Conservation (phyloP, 176 grass and related monocot genomes). For the Pharus latifolius region DNA sequence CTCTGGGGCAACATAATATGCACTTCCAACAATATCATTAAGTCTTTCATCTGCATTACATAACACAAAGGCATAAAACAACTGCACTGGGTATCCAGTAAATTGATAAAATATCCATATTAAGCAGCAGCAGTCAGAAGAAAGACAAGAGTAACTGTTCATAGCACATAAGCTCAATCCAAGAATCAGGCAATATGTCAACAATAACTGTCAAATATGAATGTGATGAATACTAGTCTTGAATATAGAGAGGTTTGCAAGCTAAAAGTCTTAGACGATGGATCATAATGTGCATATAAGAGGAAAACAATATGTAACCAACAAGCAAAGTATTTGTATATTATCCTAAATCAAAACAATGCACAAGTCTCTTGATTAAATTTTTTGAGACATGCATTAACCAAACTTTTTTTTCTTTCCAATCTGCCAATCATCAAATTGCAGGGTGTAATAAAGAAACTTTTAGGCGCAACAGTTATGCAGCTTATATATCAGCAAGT, state of each 20-base stretch:
- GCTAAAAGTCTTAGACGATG: not conserved
- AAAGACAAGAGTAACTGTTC: not conserved
- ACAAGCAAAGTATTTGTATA: not conserved
- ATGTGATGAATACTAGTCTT: not conserved
- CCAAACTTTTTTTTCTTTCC: not conserved
- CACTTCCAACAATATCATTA: constrained; percentile 98
- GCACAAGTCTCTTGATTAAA: not conserved
- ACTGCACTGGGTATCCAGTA: not conserved
- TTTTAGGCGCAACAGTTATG: not conserved
- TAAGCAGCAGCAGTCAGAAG: not conserved
- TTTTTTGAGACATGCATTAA: not conserved
- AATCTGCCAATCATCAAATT: not conserved
- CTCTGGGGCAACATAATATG: constrained; percentile 96
- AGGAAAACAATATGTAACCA: not conserved
- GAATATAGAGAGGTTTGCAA: not conserved
- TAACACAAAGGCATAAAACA: constrained; percentile 24
- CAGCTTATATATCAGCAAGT: not conserved
- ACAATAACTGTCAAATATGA: constrained; percentile 1
- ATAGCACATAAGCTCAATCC: constrained; percentile 1
- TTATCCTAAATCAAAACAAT: not conserved
- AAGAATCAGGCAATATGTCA: not conserved
- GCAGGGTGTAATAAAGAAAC: not conserved
- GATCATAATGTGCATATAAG: not conserved
- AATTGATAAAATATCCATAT: constrained; percentile 20
- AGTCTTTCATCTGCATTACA: constrained; percentile 88